Evolutionary conservation across 345 rosid species (phyloP).

Genomic region (Odontarrhena argentea): DNA sequence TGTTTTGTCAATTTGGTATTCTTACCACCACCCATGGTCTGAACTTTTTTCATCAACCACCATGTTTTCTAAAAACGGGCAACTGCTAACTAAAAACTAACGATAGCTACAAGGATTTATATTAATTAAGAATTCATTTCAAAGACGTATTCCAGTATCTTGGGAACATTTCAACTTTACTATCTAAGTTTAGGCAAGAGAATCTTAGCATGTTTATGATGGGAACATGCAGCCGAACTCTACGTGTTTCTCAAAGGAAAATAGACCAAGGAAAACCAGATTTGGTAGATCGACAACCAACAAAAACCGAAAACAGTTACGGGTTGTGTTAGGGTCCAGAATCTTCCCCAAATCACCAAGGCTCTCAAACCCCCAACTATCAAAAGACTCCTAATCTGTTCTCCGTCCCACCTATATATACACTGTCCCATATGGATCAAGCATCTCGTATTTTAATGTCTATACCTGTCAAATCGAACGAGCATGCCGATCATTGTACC

Average conservation of each 20-base stretch:
- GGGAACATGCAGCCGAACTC: not conserved
- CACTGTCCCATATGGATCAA: slow-evolving; percentile 16
- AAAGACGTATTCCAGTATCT: not conserved
- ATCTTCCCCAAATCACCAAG: not conserved
- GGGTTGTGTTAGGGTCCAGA: not conserved
- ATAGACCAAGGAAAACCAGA: not conserved
- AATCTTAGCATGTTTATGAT: slow-evolving; percentile 7
- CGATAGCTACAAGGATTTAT: not conserved
- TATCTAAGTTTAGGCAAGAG: slow-evolving; percentile 4
- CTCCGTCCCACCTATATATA: not conserved
- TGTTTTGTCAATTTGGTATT: too few species aligned
- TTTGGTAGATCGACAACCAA: not conserved
- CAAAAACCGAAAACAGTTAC: not conserved
- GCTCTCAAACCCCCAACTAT: slow-evolving; percentile 6
- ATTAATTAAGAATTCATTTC: too few species aligned
- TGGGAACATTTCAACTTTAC: not conserved
- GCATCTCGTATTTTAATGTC: not conserved
- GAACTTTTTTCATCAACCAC: not conserved
- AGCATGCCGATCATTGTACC: slow-evolving; percentile 57
- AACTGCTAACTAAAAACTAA: slow-evolving; percentile 6
- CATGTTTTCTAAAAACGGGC: not conserved
- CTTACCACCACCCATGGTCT: too few species aligned
- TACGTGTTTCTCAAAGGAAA: slow-evolving; percentile 1
- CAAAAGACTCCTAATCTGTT: not conserved
- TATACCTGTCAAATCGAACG: slow-evolving; percentile 80